Percentiles rank a stretch among this genome's conserved stretches.
phyloP scores from a whole-genome alignment of 192 early-diverging fungal genomes.

The Mortierella antarctica region DNA sequence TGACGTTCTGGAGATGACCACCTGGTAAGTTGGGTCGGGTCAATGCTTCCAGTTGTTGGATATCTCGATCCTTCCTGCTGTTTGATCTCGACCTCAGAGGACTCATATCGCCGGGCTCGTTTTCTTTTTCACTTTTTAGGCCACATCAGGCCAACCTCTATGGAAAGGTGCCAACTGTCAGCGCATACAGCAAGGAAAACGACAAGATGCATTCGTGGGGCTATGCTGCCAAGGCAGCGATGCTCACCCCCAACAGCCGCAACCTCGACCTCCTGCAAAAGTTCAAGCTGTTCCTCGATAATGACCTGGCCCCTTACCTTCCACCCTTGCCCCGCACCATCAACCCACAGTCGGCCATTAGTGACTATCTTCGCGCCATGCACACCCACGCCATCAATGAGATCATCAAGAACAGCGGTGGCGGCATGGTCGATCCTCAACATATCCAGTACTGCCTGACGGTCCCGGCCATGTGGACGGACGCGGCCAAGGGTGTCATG shows the following conservation, averaged over 20 bases:
- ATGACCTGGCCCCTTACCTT: conserved; percentile 46
- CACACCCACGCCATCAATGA: conserved; percentile 52
- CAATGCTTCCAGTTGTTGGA: background rate
- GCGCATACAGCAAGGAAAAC: conserved; percentile 50
- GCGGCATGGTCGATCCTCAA: conserved; percentile 46
- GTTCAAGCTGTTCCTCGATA: conserved; percentile 57
- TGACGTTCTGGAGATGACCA: conserved; percentile 59
- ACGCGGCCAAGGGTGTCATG: conserved; percentile 66
- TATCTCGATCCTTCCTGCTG: background rate
- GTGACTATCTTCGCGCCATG: conserved; percentile 51
- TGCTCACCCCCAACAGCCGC: conserved; percentile 45
- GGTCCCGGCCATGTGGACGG: conserved; percentile 67
- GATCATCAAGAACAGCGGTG: conserved; percentile 54
- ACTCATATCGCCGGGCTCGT: background rate
- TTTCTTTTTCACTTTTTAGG: conserved; percentile 17
- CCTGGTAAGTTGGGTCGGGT: conserved; percentile 50
- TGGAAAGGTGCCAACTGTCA: conserved; percentile 58
- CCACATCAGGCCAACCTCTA: conserved; percentile 54
- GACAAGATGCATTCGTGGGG: conserved; percentile 59
- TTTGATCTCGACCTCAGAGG: background rate
- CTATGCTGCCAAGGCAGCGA: conserved; percentile 50
- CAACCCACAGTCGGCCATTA: conserved; percentile 39
- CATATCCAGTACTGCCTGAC: conserved; percentile 58
- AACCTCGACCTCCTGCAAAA: conserved; percentile 53
- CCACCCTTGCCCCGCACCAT: conserved; percentile 53